phyloP scores from a whole-genome alignment of 805 yeast genomes.

The Ogataea henricii region DNA sequence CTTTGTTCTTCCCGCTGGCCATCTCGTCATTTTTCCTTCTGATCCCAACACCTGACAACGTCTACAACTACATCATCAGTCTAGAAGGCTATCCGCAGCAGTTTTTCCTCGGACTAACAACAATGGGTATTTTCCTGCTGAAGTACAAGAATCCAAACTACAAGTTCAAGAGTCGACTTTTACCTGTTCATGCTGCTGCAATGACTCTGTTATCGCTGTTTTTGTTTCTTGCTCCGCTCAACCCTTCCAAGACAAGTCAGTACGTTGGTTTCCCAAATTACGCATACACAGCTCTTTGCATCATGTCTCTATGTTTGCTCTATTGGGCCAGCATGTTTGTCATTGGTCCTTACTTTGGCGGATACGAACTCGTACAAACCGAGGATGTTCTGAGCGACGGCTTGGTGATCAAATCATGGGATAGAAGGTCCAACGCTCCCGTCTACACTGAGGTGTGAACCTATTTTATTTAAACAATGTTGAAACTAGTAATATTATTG shows the following conservation, averaged over 20 bases:
- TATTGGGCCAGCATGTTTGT: slow-evolving; percentile 60
- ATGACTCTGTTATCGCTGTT: slow-evolving; percentile 49
- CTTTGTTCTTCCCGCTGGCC: slow-evolving; percentile 44
- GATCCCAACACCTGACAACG: slow-evolving; percentile 48
- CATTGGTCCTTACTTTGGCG: slow-evolving; percentile 44
- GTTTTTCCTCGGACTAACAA: slow-evolving; percentile 51
- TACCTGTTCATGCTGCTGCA: slow-evolving; percentile 47
- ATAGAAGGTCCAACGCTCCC: slow-evolving; percentile 31
- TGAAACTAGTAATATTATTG: neutral
- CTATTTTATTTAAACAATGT: neutral
- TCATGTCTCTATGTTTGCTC: slow-evolving; percentile 44
- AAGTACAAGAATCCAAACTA: slow-evolving; percentile 52
- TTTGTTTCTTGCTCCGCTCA: slow-evolving; percentile 52
- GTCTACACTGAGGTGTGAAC: neutral
- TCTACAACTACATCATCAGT: slow-evolving; percentile 52
- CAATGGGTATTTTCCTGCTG: slow-evolving; percentile 58
- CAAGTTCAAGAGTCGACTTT: slow-evolving; percentile 54
- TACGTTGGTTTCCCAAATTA: slow-evolving; percentile 47
- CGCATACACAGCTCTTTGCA: slow-evolving; percentile 46
- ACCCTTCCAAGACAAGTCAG: slow-evolving; percentile 41
- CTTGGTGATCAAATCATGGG: slow-evolving; percentile 57
- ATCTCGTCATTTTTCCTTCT: slow-evolving; percentile 44
- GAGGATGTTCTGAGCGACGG: slow-evolving; percentile 56
- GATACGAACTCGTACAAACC: slow-evolving; percentile 47
- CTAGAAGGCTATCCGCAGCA: slow-evolving; percentile 55